Base-by-base conservation (phyloP, 805 yeast species). In the Groenewaldozyma salmanticensis region DNA sequence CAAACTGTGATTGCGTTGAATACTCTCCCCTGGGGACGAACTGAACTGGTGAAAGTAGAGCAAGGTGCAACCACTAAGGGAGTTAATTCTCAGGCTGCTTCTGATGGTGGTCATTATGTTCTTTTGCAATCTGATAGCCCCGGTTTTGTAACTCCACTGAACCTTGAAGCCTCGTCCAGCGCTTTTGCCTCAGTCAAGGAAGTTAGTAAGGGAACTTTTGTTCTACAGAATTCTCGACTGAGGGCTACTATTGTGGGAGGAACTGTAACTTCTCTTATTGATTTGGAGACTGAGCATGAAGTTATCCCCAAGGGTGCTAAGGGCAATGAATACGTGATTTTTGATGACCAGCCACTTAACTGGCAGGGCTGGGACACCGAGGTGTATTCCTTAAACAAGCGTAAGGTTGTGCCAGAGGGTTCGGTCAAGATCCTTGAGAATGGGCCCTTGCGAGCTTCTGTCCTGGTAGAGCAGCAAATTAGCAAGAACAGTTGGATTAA, bases 351-450 rank as follows among this genome's bases (percentile, higher is more conserved):
- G 48, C 98, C 98, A 9, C 67, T 86, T 54, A 79, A 72, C 43
- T 90, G 79, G 77, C 95, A 86, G 36, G 97, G 96, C 1, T 90
- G 98, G 98, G 98, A 90, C 59, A 90, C 97, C 0, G 98, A 90
- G 58, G 71, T 88, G 45, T 92, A 76, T 56, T 83, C 95, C 1
- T 71, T 85, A 42, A 84, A 80, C 52, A 86, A 81, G 55, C 76
- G 71, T 57, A 67, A 66, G 42, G 74, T 77, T 47, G 59, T 79
- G 17, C 52, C 54, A 21, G 58, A 66, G 9, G 65, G 68, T 19
- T 61, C 59, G 21, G 62, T 64, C 0, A 48, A 68, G 0, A 62
- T 66, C 13, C 61, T 61, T 27, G 71, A 70, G 36, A 60, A 63
- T 31, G 79, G 81, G 24, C 77, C 82, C 11, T 64, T 81, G 35